Evolutionary conservation across 2,329 filamentous ascomycete genomes (phyloP).

Genomic region (Stenocarpella maydis): DNA sequence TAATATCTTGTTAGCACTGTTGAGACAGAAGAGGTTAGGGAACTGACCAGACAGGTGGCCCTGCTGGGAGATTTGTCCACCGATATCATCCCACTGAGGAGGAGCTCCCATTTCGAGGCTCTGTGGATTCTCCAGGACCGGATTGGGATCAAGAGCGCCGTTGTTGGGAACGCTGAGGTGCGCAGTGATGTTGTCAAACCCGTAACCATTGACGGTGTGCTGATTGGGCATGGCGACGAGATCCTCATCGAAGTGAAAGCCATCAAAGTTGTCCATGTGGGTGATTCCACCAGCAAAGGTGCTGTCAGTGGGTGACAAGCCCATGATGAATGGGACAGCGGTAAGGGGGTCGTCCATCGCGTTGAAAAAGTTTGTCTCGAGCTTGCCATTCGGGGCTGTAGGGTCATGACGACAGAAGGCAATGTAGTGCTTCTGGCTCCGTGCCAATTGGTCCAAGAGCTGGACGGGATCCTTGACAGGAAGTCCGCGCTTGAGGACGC

Average conservation of each 20-base stretch:
- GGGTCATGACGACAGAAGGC: neutral
- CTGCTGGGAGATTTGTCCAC: conserved; percentile 13
- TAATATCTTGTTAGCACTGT: neutral
- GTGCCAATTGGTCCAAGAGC: neutral
- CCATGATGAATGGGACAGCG: neutral
- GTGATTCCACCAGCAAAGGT: conserved; percentile 11
- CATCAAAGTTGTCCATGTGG: conserved; percentile 4
- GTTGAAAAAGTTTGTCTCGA: neutral
- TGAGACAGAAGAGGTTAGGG: neutral
- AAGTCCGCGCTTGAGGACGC: conserved; percentile 1
- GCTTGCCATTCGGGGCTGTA: neutral
- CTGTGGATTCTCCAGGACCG: neutral
- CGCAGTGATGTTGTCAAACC: conserved; percentile 18
- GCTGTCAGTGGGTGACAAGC: neutral
- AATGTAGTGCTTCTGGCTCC: conserved; percentile 22
- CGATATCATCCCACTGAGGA: neutral
- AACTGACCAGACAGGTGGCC: conserved; percentile 4
- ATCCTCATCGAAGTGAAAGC: neutral
- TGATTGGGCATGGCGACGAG: neutral
- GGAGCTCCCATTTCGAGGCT: conserved; percentile 18
- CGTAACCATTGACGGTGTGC: neutral
- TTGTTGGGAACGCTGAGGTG: neutral
- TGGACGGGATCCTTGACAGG: conserved; percentile 1
- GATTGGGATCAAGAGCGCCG: neutral
- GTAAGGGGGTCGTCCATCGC: neutral